Base-by-base conservation (phyloP, 805 yeast genomes). In the Pichia scutulata region DNA sequence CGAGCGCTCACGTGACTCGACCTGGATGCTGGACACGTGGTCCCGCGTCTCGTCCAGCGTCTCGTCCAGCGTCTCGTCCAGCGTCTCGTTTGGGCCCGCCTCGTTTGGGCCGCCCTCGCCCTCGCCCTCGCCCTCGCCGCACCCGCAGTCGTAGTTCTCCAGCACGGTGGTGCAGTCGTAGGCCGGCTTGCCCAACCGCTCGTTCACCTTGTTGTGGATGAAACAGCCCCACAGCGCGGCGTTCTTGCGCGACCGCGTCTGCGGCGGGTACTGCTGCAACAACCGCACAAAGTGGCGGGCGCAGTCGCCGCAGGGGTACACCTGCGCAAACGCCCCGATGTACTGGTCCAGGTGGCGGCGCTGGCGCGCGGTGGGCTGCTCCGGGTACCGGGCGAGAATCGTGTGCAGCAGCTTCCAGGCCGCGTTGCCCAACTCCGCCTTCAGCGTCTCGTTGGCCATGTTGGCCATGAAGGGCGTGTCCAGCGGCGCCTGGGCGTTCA, bases 211-310 rank as follows among this genome's bases (percentile, higher is more conserved):
- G 65, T 92, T 90, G 69, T 90, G 98, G 5, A 90, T 73, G 60
- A 84, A 84, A 63, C 99, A 93, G 1, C 99, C 99, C 99, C 99
- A 93, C 56, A 87, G 70, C 0, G 96, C 89, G 1, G 99, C 98
- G 3, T 80, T 77, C 54, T 81, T 80, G 51, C 96, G 74, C 22
- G 85, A 75, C 8, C 80, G 72, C 4, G 84, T 75, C 61, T 93
- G 99, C 2, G 96, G 97, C 1, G 99, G 98, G 60, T 72, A 82
- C 59, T 84, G 74, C 50, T 71, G 61, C 50, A 93, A 68, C 56
- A 92, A 69, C 61, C 77, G 69, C 55, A 78, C 84, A 66, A 93
- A 93, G 66, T 93, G 98, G 56, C 87, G 74, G 0, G 99, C 97
- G 69, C 98, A 93, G 64, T 92, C 97, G 4, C 96, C 96, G 69